These are phyloP conservation scores for Sporothrix phasma DNA, from an alignment of 2,329 filamentous ascomycete species.

Conservation along the genomic window DNA sequence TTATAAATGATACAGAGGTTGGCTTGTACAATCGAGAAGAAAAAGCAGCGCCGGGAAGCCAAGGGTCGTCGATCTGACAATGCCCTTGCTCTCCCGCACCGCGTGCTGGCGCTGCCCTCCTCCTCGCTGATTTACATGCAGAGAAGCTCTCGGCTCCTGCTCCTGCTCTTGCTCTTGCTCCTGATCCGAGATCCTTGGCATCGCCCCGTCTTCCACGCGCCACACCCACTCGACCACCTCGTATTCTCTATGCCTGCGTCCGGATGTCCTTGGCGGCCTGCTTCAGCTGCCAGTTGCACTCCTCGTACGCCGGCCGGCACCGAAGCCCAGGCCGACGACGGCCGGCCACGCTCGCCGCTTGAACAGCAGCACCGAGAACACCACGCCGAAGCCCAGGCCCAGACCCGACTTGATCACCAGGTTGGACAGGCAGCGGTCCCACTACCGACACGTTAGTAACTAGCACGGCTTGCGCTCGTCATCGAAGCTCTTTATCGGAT, in stretches of 20 bases:
- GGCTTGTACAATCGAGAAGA: background rate
- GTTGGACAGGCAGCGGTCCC: conserved; percentile 97
- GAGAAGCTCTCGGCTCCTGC: background rate
- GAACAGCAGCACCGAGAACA: conserved; percentile 97
- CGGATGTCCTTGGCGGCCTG: conserved; percentile 49
- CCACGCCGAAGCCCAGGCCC: conserved; percentile 91
- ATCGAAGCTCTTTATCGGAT: too few relatives aligned
- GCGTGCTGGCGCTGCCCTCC: background rate
- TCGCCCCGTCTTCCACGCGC: too few relatives aligned
- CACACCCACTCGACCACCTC: background rate
- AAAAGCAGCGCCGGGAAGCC: background rate
- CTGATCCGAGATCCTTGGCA: background rate
- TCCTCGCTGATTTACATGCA: conserved; percentile 3
- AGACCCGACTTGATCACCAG: conserved; percentile 93
- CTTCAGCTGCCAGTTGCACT: conserved; percentile 79
- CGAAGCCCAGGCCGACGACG: conserved; percentile 89
- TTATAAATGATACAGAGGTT: background rate
- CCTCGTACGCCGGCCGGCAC: conserved; percentile 95
- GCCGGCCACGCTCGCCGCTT: conserved; percentile 97
- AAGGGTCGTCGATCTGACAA: background rate
- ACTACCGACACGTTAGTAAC: conserved; percentile 44
- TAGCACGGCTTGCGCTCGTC: too few relatives aligned
- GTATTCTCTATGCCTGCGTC: conserved; percentile 35
- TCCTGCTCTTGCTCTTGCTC: background rate
- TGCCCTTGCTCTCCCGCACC: background rate